Evolutionary conservation across 148 eudicot species (phyloP).

Genomic region (Fagopyrum homotropicum): DNA sequence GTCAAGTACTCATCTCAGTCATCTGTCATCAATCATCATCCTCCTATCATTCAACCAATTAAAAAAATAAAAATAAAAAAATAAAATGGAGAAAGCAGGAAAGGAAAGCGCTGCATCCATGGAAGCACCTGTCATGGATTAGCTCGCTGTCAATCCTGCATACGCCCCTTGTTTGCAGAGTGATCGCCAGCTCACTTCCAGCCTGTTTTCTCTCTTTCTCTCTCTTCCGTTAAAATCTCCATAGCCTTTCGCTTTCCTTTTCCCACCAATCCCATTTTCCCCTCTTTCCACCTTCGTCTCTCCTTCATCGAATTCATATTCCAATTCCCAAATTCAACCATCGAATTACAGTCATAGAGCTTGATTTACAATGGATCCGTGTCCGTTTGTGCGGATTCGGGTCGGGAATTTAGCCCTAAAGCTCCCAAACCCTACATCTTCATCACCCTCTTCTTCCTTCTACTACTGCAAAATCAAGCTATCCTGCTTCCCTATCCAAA

Average conservation of each 20-base stretch:
- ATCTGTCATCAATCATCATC: slow-evolving; percentile 1
- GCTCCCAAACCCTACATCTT: slow-evolving; percentile 3
- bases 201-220: slow-evolving; percentile 12
- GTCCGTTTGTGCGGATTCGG: slow-evolving; percentile 55
- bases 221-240: slow-evolving; percentile 1
- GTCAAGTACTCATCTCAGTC: not conserved
- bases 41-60: slow-evolving; percentile 10
- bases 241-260: not conserved
- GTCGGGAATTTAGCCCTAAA: slow-evolving; percentile 47
- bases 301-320: too few species aligned
- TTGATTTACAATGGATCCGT: slow-evolving; percentile 50
- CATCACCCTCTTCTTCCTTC: slow-evolving; percentile 12
- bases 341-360: too few species aligned
- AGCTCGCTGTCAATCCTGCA: slow-evolving; percentile 9
- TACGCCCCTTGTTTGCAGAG: not conserved
- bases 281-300: not conserved
- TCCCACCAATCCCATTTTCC: not conserved
- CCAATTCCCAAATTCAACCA: not conserved
- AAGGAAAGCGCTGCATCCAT: slow-evolving; percentile 7
- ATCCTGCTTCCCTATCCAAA: slow-evolving; percentile 35
- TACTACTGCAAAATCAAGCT: slow-evolving; percentile 51
- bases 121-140: slow-evolving; percentile 3
- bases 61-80: not conserved
- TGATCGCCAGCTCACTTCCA: slow-evolving; percentile 11
- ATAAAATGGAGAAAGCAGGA: not conserved